Evolutionary conservation across 2,329 filamentous ascomycete genomes (phyloP).

Genomic region (Neurospora crassa): DNA sequence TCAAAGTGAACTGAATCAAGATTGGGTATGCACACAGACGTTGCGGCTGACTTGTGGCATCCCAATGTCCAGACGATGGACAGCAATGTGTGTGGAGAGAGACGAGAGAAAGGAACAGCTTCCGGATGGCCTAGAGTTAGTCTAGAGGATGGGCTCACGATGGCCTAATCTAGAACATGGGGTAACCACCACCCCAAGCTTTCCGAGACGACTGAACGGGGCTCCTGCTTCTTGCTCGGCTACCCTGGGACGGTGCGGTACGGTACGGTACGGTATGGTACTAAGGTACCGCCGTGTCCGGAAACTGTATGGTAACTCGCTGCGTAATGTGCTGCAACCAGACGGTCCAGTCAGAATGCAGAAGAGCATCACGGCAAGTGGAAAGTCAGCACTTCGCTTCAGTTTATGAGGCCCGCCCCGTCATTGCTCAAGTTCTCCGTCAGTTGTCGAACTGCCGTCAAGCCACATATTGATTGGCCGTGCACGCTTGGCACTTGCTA

Average conservation of each 20-base stretch:
- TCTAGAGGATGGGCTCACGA: not conserved
- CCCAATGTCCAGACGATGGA: not conserved
- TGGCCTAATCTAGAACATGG: not conserved
- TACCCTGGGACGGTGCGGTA: too few species aligned
- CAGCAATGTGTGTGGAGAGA: not conserved
- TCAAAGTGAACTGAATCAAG: not conserved
- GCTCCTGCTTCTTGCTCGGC: not conserved
- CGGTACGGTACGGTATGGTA: not conserved
- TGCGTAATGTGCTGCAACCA: not conserved
- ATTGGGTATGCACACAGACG: not conserved
- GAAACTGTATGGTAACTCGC: not conserved
- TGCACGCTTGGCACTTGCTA: not conserved
- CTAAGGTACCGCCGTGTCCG: not conserved
- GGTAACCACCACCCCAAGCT: not conserved
- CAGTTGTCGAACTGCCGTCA: not conserved
- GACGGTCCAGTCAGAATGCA: not conserved
- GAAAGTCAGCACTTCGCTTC: not conserved
- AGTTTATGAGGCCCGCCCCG: not conserved
- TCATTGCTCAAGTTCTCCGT: not conserved
- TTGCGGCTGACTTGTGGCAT: not conserved
- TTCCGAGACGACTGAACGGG: not conserved
- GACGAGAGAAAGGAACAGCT: not conserved
- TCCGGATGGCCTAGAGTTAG: not conserved
- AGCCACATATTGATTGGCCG: constrained; percentile 3
- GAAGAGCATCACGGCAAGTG: not conserved